Conservation (phyloP, 2,329 filamentous ascomycete species). For the Hypoxylon sp. region DNA sequence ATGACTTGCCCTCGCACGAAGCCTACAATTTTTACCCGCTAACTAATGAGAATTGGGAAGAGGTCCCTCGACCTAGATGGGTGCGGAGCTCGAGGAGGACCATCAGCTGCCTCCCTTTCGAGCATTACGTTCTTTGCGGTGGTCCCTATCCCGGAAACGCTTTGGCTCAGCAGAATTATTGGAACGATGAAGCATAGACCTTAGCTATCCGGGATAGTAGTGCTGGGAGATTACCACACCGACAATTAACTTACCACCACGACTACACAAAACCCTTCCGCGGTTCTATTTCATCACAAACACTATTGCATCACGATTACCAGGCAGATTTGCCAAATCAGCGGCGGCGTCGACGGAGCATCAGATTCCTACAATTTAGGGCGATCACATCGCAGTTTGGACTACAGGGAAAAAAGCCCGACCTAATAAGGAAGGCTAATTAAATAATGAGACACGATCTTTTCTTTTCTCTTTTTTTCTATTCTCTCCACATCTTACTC, state of each 20-base stretch:
- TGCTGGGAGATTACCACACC: conserved; percentile 9
- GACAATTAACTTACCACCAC: conserved; percentile 17
- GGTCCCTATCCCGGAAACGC: conserved; percentile 48
- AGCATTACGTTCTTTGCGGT: conserved; percentile 52
- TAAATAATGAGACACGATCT: conserved; percentile 26
- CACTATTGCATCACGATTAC: conserved; percentile 38
- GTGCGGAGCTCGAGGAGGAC: conserved; percentile 45
- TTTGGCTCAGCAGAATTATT: conserved; percentile 36
- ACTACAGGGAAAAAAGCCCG: conserved; percentile 1
- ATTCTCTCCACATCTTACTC: conserved; percentile 3
- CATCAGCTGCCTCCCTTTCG: conserved; percentile 51
- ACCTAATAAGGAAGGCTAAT: not conserved
- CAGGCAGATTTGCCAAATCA: conserved; percentile 21
- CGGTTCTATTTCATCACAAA: conserved; percentile 31
- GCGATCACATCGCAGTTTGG: conserved; percentile 11
- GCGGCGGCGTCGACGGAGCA: conserved; percentile 21
- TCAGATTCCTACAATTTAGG: conserved; percentile 11
- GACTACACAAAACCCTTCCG: conserved; percentile 26
- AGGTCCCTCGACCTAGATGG: conserved; percentile 43
- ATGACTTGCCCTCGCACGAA: conserved; percentile 50
- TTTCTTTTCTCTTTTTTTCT: conserved; percentile 1
- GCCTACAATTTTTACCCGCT: conserved; percentile 54
- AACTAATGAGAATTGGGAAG: conserved; percentile 53
- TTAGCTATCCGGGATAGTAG: not conserved
- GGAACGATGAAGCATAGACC: conserved; percentile 3